Conservation (phyloP, 129 eudicot species). For the Tagetes erecta region DNA sequence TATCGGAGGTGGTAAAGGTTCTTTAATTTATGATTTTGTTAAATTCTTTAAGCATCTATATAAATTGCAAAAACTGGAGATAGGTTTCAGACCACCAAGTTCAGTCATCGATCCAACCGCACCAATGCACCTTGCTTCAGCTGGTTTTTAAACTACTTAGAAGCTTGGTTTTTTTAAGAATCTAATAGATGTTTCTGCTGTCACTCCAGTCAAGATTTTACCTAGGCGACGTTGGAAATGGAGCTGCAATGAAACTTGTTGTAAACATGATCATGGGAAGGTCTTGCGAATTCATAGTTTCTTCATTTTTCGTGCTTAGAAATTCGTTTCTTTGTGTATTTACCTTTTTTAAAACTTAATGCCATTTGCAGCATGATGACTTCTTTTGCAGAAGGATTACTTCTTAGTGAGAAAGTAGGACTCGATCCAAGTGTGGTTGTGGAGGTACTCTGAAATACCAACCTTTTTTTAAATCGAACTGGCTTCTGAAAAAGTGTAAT, state of each 20-base stretch:
- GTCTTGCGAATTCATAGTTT: slow-evolving; percentile 35
- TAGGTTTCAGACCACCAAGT: neutral
- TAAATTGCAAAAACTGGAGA: neutral
- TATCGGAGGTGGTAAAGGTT: neutral
- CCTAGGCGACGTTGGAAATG: slow-evolving; percentile 96
- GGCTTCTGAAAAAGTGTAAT: no score
- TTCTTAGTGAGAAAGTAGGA: slow-evolving; percentile 92
- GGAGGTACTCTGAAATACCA: slow-evolving; percentile 50
- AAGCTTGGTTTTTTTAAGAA: slow-evolving; percentile 3
- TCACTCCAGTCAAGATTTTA: slow-evolving; percentile 72
- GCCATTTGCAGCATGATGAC: slow-evolving; percentile 90
- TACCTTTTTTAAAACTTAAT: slow-evolving; percentile 2
- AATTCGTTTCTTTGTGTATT: slow-evolving; percentile 6
- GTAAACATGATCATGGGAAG: slow-evolving; percentile 99
- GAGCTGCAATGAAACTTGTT: slow-evolving; percentile 98
- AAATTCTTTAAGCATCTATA: neutral
- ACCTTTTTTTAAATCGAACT: neutral
- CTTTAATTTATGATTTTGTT: neutral
- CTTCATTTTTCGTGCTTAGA: neutral
- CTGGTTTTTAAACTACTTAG: neutral
- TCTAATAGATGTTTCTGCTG: slow-evolving; percentile 9
- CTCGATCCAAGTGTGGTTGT: slow-evolving; percentile 87
- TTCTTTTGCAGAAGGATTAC: slow-evolving; percentile 90
- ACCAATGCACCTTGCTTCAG: neutral
- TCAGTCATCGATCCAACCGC: neutral